Evolutionary conservation across 2,329 filamentous ascomycete genomes (phyloP), one percentile per base, ranked within the genome.

Genomic region (Kalmusia sp.): DNA sequence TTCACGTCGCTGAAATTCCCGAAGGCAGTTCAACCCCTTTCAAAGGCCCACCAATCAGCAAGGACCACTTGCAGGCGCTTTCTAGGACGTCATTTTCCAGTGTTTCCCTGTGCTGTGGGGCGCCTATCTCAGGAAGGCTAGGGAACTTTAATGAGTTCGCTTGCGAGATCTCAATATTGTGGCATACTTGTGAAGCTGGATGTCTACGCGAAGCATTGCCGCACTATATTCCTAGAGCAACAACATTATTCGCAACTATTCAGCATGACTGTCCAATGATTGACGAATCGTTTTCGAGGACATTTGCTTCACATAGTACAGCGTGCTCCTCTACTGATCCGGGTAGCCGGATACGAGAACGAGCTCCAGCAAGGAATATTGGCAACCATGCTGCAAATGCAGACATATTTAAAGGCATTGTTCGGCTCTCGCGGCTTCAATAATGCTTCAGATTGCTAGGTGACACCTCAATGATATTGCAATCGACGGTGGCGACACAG

Each of bases 61-160:
- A 14, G 33, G 11, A 15, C 33, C 11, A 8, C 27, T 30, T 30
- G 15, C 8, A 43, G 22, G 17, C 17, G 27, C 27, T 28, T 28
- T 9, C 9, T 31, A 19, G 28, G 17, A 45, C 41, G 41, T 45
- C 41, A 45, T 34, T 33, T 3, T 19, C 12, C 4, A 33, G 24
- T 34, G 28, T n/a, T 34, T 33, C n/a, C 19, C 17, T 34, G 11
- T 30, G 17, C 17, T 33, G 41, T 25, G 41, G 41, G 15, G 34
- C 41, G 28, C 28, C 34, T 45, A 45, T 19, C 27, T 45, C 39
- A 28, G 41, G 15, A 24, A 33, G 17, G 41, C 41, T 45, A 45
- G n/a, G n/a, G n/a, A 45, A 8, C 6, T 33, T 7, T 33, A 22
- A 22, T 6, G 28, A 22, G 41, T 34, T 12, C 28, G 21, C 17